A percentile compares a stretch with the other conserved stretches of the same genome.
Conservation (phyloP, 176 grass and related monocot genomes). For the Triticum aestivum region IWGSC_CS_RefSeq_v2.1 NC_057814.1:6819597-6820096, state of each 20-base stretch:
- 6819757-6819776: conserved; percentile 91
- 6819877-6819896: conserved; percentile 88
- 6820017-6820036: not conserved
- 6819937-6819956: conserved; percentile 77
- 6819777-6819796: conserved; percentile 91
- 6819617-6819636: conserved; percentile 84
- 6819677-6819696: conserved; percentile 95
- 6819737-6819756: conserved; percentile 91
- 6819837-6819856: conserved; percentile 60
- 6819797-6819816: conserved; percentile 91
- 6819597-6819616: conserved; percentile 39
- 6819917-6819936: conserved; percentile 89
- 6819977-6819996: conserved; percentile 13
- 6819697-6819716: conserved; percentile 75
- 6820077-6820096: conserved; percentile 32
- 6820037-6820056: conserved; percentile 18
- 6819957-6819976: conserved; percentile 53
- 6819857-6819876: conserved; percentile 82
- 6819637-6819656: conserved; percentile 94
- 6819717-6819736: conserved; percentile 89
- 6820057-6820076: conserved; percentile 30
- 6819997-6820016: conserved; percentile 5
- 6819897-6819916: conserved; percentile 96
- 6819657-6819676: conserved; percentile 86
- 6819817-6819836: conserved; percentile 89